Conservation (phyloP, 2,329 filamentous ascomycete species). For the Cryphonectria japonica region DNA sequence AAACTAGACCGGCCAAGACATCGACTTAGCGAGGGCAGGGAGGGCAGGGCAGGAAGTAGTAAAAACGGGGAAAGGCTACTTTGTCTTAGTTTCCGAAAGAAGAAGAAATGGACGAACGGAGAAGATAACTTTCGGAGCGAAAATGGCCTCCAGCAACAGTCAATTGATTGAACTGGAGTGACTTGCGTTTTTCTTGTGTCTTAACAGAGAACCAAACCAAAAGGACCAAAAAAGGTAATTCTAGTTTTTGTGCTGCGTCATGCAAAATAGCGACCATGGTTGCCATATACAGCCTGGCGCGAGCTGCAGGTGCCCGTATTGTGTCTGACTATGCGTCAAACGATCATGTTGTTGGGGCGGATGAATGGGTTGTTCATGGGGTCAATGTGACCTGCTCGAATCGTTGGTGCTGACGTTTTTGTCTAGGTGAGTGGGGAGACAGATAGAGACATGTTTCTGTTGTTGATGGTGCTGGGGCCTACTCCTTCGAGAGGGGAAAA, state of each 20-base stretch:
- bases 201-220: background rate
- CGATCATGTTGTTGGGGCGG: background rate
- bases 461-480: background rate
- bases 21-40: conserved; percentile 2
- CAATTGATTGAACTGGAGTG: background rate
- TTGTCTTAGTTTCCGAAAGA: background rate
- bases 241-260: background rate
- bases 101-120: background rate
- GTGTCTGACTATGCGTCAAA: background rate
- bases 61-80: background rate
- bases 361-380: background rate
- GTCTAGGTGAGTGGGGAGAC: background rate
- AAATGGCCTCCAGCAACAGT: too few species aligned
- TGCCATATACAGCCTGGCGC: conserved; percentile 3
- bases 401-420: background rate
- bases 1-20: background rate
- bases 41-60: too few species aligned
- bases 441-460: background rate
- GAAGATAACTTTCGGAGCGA: background rate
- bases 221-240: too few species aligned
- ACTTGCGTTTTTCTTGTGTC: background rate
- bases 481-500: background rate
- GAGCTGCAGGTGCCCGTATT: conserved; percentile 4
- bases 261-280: background rate
- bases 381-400: background rate